Evolutionary conservation across 2,329 filamentous ascomycete genomes (phyloP).

Genomic region (Alternaria conjuncta): DNA sequence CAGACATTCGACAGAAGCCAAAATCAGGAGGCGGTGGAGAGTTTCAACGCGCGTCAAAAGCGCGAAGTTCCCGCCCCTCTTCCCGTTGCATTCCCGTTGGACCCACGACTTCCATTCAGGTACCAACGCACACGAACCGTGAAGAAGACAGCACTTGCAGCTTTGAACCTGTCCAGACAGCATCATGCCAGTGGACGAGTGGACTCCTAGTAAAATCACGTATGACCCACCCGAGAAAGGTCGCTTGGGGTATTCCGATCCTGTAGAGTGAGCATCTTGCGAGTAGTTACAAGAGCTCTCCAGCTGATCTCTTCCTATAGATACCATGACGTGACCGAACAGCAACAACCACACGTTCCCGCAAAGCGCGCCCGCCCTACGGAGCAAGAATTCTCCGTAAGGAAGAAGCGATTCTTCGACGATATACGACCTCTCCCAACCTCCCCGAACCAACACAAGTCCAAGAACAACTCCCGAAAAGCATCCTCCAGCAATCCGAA

Average conservation of each 20-base stretch:
- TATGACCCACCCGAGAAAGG: background rate
- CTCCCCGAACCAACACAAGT: background rate
- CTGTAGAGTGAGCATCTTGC: background rate
- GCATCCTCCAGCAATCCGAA: background rate
- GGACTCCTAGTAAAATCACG: background rate
- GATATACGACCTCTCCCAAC: too few relatives aligned
- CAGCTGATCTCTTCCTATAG: background rate
- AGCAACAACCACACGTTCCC: too few relatives aligned
- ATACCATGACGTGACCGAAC: background rate
- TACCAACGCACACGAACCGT: background rate
- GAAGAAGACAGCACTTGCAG: background rate
- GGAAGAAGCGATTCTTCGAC: too few relatives aligned
- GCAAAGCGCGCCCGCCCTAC: background rate
- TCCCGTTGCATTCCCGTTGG: background rate
- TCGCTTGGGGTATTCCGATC: background rate
- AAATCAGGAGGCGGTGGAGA: background rate
- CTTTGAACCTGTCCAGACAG: background rate
- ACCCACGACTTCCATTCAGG: background rate
- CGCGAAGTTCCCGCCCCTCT: background rate
- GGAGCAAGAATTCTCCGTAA: too few relatives aligned
- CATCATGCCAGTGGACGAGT: background rate
- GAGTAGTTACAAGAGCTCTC: background rate
- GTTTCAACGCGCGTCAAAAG: background rate
- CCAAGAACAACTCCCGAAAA: background rate
- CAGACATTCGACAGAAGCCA: background rate